These are phyloP conservation scores for Dactylonectria estremocensis DNA, from an alignment of 2,329 filamentous ascomycete species.

Conservation along the genomic window DNA sequence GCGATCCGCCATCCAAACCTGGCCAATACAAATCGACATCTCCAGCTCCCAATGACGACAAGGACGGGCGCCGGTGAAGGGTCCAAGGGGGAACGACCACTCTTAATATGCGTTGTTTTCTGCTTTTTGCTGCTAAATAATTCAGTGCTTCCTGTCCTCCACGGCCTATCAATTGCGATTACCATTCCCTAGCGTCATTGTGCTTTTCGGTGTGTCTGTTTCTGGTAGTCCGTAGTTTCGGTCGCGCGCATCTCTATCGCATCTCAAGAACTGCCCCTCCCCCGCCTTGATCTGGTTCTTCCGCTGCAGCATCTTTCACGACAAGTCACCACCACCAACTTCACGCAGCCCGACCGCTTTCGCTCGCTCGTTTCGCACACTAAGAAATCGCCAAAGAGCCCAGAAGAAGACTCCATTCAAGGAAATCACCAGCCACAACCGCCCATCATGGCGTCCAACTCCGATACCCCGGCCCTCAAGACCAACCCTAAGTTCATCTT, in stretches of 20 bases:
- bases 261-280: conserved; percentile 46
- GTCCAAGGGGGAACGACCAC: conserved; percentile 22
- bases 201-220: conserved; percentile 35
- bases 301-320: neutral
- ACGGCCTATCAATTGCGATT: conserved; percentile 42
- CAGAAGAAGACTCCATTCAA: conserved; percentile 1
- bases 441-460: conserved; percentile 59
- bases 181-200: neutral
- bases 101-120: conserved; percentile 34
- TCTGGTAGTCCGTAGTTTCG: conserved; percentile 35
- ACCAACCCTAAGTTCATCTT: conserved; percentile 92
- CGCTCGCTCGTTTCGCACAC: conserved; percentile 6
- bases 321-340: conserved; percentile 1
- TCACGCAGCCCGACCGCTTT: conserved; percentile 10
- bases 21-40: conserved; percentile 24
- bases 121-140: conserved; percentile 3
- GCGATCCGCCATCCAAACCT: conserved; percentile 15
- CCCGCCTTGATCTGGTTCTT: conserved; percentile 38
- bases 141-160: conserved; percentile 11
- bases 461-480: conserved; percentile 70
- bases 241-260: conserved; percentile 19
- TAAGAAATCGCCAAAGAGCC: neutral
- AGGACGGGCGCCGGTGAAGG: conserved; percentile 22
- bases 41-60: conserved; percentile 23
- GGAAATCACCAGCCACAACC: neutral